These are phyloP conservation scores for Aureoboletus auriporus DNA, from an alignment of 768 basidiomycete species.

Conservation along the genomic window DNA sequence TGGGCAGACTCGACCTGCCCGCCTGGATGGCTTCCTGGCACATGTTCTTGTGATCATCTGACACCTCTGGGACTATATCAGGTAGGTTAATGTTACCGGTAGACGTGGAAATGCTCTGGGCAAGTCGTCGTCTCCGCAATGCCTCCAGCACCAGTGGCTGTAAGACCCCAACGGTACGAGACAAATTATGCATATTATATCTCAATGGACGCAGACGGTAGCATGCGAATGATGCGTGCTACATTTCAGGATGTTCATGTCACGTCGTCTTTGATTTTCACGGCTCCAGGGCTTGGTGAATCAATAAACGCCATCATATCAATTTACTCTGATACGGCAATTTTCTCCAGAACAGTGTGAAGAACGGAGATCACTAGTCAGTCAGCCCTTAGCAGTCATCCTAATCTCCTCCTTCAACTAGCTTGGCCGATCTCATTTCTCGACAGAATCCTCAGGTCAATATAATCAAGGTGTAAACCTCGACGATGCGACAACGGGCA, in stretches of 20 bases:
- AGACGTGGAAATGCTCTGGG: no score
- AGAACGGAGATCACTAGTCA: constrained; percentile 71
- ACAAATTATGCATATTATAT: constrained; percentile 52
- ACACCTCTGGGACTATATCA: no score
- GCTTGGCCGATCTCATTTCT: constrained; percentile 39
- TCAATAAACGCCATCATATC: constrained; percentile 83
- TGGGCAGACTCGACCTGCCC: no score
- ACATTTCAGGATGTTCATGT: neutral
- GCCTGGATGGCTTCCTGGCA: no score
- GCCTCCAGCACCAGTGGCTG: constrained; percentile 1
- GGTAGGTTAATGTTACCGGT: no score
- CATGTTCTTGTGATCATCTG: no score
- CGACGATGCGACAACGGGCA: constrained; percentile 73
- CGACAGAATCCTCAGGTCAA: constrained; percentile 81
- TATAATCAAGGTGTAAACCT: constrained; percentile 72
- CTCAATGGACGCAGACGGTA: constrained; percentile 55
- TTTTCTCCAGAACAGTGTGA: constrained; percentile 54
- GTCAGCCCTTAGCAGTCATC: constrained; percentile 74
- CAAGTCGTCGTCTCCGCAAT: neutral
- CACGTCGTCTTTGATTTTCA: neutral
- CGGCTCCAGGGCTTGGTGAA: constrained; percentile 69
- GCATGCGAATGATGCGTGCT: constrained; percentile 62
- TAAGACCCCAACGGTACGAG: constrained; percentile 12
- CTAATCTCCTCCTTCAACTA: neutral
- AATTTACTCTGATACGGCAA: constrained; percentile 63